Percentiles rank a stretch among this genome's conserved stretches.
Evolutionary conservation across 2,329 filamentous ascomycete genomes (phyloP).

Genomic region (Graphiopsis chlorocephala): DNA sequence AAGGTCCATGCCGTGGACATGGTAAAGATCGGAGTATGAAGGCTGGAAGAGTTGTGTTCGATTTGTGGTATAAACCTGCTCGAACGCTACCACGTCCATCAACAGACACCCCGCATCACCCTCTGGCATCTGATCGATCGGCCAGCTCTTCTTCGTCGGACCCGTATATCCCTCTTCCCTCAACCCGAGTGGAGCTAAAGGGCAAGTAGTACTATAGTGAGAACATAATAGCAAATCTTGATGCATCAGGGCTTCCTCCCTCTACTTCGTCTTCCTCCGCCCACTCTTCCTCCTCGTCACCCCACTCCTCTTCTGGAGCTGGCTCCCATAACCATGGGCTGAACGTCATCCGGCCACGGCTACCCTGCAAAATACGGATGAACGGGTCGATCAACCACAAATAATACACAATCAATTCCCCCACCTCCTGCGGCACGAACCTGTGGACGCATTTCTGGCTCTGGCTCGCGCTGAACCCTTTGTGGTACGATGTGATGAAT

Average conservation of each 20-base stretch:
- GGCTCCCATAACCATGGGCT: slow-evolving; percentile 13
- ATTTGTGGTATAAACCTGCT: neutral
- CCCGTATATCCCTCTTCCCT: neutral
- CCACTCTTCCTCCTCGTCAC: neutral
- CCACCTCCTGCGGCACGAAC: slow-evolving; percentile 30
- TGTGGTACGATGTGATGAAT: slow-evolving; percentile 27
- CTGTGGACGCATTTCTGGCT: slow-evolving; percentile 23
- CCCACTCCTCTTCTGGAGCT: slow-evolving; percentile 3
- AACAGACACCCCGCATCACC: neutral
- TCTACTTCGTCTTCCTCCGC: neutral
- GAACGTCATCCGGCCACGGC: neutral
- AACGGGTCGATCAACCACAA: slow-evolving; percentile 24
- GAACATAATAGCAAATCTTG: neutral
- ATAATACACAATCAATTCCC: slow-evolving; percentile 25
- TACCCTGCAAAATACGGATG: slow-evolving; percentile 11
- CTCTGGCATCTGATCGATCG: neutral
- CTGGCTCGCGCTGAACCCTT: slow-evolving; percentile 26
- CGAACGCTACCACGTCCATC: neutral
- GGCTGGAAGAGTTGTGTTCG: neutral
- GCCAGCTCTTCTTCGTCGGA: neutral
- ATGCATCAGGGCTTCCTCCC: neutral
- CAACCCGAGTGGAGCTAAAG: neutral
- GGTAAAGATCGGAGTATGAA: neutral
- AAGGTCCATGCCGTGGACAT: neutral
- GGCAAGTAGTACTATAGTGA: neutral